A percentile compares a stretch with the other conserved stretches of the same genome.
Conservation (phyloP, 495 filamentous ascomycete species). For the Diplogelasinospora grovesii region DNA sequence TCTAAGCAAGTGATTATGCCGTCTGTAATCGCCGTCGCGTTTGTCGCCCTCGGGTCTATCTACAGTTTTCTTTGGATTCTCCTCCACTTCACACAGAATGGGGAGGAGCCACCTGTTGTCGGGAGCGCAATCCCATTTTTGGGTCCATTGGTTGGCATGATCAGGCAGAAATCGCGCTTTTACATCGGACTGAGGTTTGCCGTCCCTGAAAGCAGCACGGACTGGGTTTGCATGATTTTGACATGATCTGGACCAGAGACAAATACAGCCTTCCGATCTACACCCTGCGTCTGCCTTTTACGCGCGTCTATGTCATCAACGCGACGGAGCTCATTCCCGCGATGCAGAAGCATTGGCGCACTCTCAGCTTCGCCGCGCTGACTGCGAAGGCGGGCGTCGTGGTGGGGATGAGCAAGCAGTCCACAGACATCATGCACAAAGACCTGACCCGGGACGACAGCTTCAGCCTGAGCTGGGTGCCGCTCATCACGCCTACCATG, state of each 20-base stretch:
- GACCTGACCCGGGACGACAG: slow-evolving; percentile 11
- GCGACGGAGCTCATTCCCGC: slow-evolving; percentile 11
- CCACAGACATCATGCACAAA: slow-evolving; percentile 8
- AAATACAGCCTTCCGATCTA: slow-evolving; percentile 23
- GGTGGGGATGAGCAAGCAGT: slow-evolving; percentile 15
- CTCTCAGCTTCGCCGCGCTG: slow-evolving; percentile 12
- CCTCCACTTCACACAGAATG: slow-evolving; percentile 17
- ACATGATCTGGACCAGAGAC: slow-evolving; percentile 8
- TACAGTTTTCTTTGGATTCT: slow-evolving; percentile 19
- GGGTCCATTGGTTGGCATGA: slow-evolving; percentile 20
- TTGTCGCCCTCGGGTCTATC: slow-evolving; percentile 13
- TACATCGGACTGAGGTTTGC: slow-evolving; percentile 9
- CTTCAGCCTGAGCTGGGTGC: slow-evolving; percentile 9
- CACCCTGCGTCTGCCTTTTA: slow-evolving; percentile 18
- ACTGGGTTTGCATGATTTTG: background rate
- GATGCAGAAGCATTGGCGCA: slow-evolving; percentile 14
- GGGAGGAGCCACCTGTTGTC: slow-evolving; percentile 18
- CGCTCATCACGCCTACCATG: slow-evolving; percentile 6
- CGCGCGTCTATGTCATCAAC: slow-evolving; percentile 22
- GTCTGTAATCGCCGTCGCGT: background rate
- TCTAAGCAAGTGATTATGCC: too few species aligned
- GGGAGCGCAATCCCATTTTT: slow-evolving; percentile 17
- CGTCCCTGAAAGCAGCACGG: background rate
- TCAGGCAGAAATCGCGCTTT: slow-evolving; percentile 14
- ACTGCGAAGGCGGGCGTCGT: background rate